Conservation (phyloP, 2,329 filamentous ascomycete genomes). For the Diaporthe helianthi region DNA sequence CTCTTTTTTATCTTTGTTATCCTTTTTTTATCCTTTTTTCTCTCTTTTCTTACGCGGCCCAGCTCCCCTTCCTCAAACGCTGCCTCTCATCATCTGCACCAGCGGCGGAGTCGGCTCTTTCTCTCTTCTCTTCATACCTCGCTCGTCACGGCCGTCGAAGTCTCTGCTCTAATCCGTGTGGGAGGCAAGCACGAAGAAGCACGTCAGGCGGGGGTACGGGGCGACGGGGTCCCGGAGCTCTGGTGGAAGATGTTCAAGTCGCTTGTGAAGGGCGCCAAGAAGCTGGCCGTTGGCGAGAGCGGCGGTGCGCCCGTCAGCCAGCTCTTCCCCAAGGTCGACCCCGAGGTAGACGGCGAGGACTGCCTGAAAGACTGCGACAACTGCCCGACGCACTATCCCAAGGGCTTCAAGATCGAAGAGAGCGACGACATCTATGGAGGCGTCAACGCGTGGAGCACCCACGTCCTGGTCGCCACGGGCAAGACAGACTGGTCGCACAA, state of each 20-base stretch:
- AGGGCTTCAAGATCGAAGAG: slow-evolving; percentile 75
- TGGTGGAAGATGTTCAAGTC: slow-evolving; percentile 44
- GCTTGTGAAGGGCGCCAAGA: slow-evolving; percentile 48
- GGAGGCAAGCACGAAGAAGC: background rate
- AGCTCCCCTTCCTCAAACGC: background rate
- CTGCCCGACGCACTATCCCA: slow-evolving; percentile 81
- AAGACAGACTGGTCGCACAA: slow-evolving; percentile 94
- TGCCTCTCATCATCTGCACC: background rate
- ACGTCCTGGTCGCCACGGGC: slow-evolving; percentile 91
- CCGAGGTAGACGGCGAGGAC: slow-evolving; percentile 84
- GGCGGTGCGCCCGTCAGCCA: slow-evolving; percentile 41
- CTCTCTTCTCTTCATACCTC: background rate
- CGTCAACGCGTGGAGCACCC: slow-evolving; percentile 86
- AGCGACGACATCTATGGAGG: slow-evolving; percentile 82
- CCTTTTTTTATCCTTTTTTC: background rate
- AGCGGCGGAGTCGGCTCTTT: background rate
- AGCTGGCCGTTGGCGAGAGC: slow-evolving; percentile 42
- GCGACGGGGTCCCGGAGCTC: background rate
- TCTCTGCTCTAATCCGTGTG: background rate
- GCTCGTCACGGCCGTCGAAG: too few species aligned
- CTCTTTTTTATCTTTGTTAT: too few species aligned
- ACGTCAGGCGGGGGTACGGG: background rate
- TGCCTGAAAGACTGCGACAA: slow-evolving; percentile 86
- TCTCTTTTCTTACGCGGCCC: background rate
- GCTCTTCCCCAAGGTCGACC: slow-evolving; percentile 78